Base-by-base conservation (phyloP, 2,329 filamentous ascomycete species). In the Penicillium brevicompactum region DNA sequence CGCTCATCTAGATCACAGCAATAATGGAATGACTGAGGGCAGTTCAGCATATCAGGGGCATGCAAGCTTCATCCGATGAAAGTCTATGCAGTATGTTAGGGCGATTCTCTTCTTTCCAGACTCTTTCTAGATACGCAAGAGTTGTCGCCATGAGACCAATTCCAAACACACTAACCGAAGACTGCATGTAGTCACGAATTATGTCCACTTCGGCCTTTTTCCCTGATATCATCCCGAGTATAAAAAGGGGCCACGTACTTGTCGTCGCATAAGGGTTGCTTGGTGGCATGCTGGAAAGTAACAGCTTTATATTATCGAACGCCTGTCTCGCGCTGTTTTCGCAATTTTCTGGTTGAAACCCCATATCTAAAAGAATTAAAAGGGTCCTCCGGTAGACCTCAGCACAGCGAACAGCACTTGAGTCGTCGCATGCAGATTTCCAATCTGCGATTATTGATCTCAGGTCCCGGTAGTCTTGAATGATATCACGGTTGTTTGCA, bases 91-190 rank as follows among this genome's bases (percentile, higher is more conserved):
- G 31, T 34, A 11, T 14, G 31, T 34, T 8, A 14, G 13, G 18
- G 18, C 13, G 31, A 38, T 34, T n/a, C 8, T 11, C n/a, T 31
- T 32, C 21, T 10, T 32, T 22, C 9, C 8, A 27, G 38, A 40
- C 5, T 6, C 18, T 46, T 6, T 14, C n/a, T 3, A 38, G 50
- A 14, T 41, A 44, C 6, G 34, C 14, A 11, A 41, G 27, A 10
- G 53, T 53, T 22, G 34, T 40, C 3, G 43, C 38, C 41, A 60
- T 51, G n/a, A 55, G 55, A 14, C 57, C 57, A 24, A 49, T 50
- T 27, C 45, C 46, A 34, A 16, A 27, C 30, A 38, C 42, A 22
- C 22, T 46, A 10, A 7, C 14, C 22, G 18, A 34, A 34, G 31
- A 34, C 4, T 34, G 31, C 31, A 34, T 11, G 11, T 34, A 34